These are phyloP conservation scores for Saksenaea oblongispora DNA, from an alignment of 371 early-diverging fungal species.

Conservation along the genomic window DNA sequence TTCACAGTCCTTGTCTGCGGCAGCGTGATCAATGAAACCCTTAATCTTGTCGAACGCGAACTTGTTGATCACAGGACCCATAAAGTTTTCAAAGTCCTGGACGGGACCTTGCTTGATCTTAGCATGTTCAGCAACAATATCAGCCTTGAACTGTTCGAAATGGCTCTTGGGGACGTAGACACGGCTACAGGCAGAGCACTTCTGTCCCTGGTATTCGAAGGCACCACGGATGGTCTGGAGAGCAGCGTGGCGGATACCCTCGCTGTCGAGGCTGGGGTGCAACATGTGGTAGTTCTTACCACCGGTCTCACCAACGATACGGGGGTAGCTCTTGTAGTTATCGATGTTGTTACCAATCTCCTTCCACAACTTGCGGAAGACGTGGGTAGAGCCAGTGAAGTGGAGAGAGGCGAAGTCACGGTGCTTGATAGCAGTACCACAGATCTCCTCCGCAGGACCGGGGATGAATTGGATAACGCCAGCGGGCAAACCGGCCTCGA, in stretches of 20 bases:
- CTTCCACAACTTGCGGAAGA: constrained; percentile 94
- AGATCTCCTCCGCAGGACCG: constrained; percentile 82
- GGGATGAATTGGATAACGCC: constrained; percentile 98
- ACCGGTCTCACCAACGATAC: constrained; percentile 98
- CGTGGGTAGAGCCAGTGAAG: constrained; percentile 94
- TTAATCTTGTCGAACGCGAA: constrained; percentile 94
- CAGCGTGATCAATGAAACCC: constrained; percentile 81
- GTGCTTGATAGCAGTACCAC: constrained; percentile 70
- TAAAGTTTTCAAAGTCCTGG: constrained; percentile 79
- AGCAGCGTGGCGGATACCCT: constrained; percentile 62
- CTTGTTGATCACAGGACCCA: constrained; percentile 85
- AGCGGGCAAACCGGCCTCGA: constrained; percentile 95
- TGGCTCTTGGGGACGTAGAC: constrained; percentile 87
- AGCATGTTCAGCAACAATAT: constrained; percentile 65
- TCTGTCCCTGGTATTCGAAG: constrained; percentile 97
- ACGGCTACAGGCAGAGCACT: constrained; percentile 95
- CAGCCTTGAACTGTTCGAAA: constrained; percentile 74
- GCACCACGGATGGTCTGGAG: constrained; percentile 88
- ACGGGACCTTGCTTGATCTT: constrained; percentile 87
- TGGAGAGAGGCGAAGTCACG: constrained; percentile 96
- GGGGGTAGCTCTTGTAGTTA: constrained; percentile 89
- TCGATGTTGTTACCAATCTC: constrained; percentile 90
- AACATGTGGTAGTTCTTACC: constrained; percentile 98
- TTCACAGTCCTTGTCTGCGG: constrained; percentile 61
- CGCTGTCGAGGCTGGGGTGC: constrained; percentile 68